phyloP scores from a whole-genome alignment of 352 stramenopile genomes.

The Pythium sukuiense region DNA sequence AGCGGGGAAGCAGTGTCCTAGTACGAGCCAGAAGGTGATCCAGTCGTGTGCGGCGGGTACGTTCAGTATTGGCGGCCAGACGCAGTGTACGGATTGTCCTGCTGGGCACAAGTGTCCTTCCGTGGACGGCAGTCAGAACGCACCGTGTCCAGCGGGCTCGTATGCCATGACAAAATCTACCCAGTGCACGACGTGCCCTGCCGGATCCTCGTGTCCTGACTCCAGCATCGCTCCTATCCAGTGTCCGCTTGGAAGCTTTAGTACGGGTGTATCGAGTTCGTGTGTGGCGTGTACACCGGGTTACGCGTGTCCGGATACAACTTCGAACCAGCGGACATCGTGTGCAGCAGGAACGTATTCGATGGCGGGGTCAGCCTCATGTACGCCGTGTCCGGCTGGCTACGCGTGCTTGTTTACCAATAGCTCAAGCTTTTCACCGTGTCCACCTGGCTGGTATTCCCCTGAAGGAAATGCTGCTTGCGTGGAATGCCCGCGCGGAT shows the following conservation, averaged over 20 bases:
- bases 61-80: constrained; percentile 59
- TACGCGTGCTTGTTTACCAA: constrained; percentile 73
- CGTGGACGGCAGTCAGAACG: constrained; percentile 50
- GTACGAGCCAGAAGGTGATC: constrained; percentile 36
- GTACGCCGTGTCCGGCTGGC: constrained; percentile 73
- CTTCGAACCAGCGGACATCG: constrained; percentile 40
- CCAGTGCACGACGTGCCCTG: constrained; percentile 67
- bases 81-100: constrained; percentile 46
- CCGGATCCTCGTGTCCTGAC: constrained; percentile 52
- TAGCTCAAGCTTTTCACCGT: constrained; percentile 55
- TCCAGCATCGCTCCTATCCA: constrained; percentile 30
- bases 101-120: constrained; percentile 54
- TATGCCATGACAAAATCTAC: constrained; percentile 39
- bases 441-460: constrained; percentile 72
- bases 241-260: constrained; percentile 67
- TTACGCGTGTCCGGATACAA: constrained; percentile 72
- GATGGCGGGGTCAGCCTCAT: constrained; percentile 44
- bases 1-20: constrained; percentile 60
- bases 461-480: constrained; percentile 52
- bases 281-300: constrained; percentile 71
- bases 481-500: constrained; percentile 77
- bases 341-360: constrained; percentile 65
- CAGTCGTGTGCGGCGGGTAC: constrained; percentile 51
- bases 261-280: constrained; percentile 38
- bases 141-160: constrained; percentile 40